phyloP scores from a whole-genome alignment of 2,329 filamentous ascomycete species.

The Cladorrhinum sp. region DNA sequence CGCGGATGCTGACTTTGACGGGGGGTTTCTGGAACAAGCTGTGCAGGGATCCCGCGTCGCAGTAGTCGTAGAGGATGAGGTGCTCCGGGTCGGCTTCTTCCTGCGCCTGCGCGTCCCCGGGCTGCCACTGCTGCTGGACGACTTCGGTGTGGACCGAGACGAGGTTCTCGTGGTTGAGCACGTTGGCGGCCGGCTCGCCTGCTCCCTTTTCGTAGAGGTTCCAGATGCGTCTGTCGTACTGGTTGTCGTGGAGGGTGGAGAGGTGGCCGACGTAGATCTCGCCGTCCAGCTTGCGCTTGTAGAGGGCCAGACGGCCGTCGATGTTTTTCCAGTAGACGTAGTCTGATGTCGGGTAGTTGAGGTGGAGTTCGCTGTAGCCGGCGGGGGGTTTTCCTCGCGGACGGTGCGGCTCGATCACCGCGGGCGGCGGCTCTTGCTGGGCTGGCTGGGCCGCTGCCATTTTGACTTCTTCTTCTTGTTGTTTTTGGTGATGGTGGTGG shows the following conservation, averaged over 20 bases:
- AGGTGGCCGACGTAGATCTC: conserved; percentile 35
- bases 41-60: conserved; percentile 49
- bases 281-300: conserved; percentile 31
- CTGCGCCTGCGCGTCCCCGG: not conserved
- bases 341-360: conserved; percentile 17
- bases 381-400: too few species aligned
- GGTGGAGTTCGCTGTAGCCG: conserved; percentile 19
- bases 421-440: not conserved
- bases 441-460: not conserved
- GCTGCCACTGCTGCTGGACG: not conserved
- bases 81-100: conserved; percentile 13
- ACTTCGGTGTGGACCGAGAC: conserved; percentile 43
- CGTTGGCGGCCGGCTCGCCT: conserved; percentile 30
- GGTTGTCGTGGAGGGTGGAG: conserved; percentile 21
- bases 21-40: conserved; percentile 33
- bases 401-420: too few species aligned
- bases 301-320: conserved; percentile 33
- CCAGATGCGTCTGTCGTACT: conserved; percentile 15
- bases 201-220: conserved; percentile 32
- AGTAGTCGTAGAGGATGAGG: conserved; percentile 50
- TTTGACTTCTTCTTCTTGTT: too few species aligned
- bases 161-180: conserved; percentile 51
- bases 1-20: conserved; percentile 15
- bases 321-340: conserved; percentile 30
- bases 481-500: too few species aligned